Evolutionary conservation across 2,329 filamentous ascomycete species (phyloP).

Genomic region (Colletotrichum ledebouriae): DNA sequence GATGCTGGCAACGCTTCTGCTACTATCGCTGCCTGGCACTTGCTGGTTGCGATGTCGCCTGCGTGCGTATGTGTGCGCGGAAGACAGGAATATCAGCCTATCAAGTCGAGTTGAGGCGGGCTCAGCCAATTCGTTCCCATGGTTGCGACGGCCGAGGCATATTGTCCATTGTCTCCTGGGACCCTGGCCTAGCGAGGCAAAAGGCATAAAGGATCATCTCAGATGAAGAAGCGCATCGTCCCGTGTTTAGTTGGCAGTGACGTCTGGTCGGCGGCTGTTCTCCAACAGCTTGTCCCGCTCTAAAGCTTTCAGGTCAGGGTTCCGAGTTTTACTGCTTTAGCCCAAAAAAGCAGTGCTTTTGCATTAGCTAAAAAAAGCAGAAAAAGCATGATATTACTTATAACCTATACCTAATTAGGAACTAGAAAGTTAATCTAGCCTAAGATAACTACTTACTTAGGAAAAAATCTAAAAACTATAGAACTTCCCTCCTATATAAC

Average conservation of each 20-base stretch:
- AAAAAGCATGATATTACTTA: too few species aligned
- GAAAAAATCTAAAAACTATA: too few species aligned
- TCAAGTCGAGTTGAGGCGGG: slow-evolving; percentile 27
- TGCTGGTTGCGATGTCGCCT: slow-evolving; percentile 36
- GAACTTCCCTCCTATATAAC: too few species aligned
- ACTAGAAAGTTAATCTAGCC: too few species aligned
- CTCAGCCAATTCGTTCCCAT: slow-evolving; percentile 16
- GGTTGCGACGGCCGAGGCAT: slow-evolving; percentile 5
- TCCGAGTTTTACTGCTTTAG: too few species aligned
- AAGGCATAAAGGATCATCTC: slow-evolving; percentile 15
- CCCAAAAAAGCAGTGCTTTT: too few species aligned
- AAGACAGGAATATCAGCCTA: slow-evolving; percentile 37
- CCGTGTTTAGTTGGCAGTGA: slow-evolving; percentile 28
- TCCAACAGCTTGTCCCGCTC: slow-evolving; percentile 29
- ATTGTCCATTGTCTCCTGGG: slow-evolving; percentile 4
- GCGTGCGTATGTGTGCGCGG: slow-evolving; percentile 33
- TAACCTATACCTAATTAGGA: too few species aligned
- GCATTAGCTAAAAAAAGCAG: too few species aligned
- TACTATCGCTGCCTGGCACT: slow-evolving; percentile 9
- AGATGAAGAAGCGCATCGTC: slow-evolving; percentile 29
- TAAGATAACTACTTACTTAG: too few species aligned
- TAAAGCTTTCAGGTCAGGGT: slow-evolving; percentile 9
- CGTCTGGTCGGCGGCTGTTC: slow-evolving; percentile 34
- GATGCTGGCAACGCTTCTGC: slow-evolving; percentile 18
- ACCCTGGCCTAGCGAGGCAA: slow-evolving; percentile 19